Percentiles rank a stretch among this genome's conserved stretches.
Conservation (phyloP, 306 rosid genomes). For the Fragaria iinumae region DNA sequence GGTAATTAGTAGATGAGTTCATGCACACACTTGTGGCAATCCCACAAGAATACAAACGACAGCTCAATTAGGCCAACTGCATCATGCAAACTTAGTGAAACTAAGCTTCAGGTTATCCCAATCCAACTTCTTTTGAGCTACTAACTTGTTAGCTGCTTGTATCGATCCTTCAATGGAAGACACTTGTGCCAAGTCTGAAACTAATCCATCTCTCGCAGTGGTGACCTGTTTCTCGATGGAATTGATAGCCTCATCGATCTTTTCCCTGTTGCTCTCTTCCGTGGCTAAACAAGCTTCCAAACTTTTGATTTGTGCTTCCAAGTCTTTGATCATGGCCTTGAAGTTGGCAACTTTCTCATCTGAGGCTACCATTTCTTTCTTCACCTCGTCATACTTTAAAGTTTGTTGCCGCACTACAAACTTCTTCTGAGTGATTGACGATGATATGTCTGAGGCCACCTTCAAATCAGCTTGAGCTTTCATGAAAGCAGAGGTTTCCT, state of each 20-base stretch:
- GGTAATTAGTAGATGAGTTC: background rate
- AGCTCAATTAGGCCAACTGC: background rate
- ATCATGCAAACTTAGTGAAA: background rate
- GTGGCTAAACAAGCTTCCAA: background rate
- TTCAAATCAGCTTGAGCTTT: conserved; percentile 14
- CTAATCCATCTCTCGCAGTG: background rate
- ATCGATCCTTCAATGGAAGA: background rate
- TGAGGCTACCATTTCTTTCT: background rate
- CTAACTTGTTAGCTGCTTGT: background rate
- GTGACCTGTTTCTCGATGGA: background rate
- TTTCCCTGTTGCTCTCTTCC: background rate
- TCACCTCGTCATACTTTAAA: background rate
- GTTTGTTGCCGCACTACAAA: background rate
- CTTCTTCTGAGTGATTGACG: background rate
- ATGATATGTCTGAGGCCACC: background rate
- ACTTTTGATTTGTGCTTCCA: background rate
- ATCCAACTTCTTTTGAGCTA: background rate
- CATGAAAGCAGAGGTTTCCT: background rate
- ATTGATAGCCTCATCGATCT: conserved; percentile 1
- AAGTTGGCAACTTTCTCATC: background rate
- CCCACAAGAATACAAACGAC: background rate
- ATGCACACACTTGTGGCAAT: background rate
- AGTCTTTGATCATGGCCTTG: conserved; percentile 3
- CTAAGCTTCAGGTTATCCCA: background rate
- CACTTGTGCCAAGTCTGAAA: conserved; percentile 5